These are phyloP conservation scores for Gigaspora rosea DNA, from an alignment of 192 early-diverging fungal genomes.

Conservation along the genomic window DNA sequence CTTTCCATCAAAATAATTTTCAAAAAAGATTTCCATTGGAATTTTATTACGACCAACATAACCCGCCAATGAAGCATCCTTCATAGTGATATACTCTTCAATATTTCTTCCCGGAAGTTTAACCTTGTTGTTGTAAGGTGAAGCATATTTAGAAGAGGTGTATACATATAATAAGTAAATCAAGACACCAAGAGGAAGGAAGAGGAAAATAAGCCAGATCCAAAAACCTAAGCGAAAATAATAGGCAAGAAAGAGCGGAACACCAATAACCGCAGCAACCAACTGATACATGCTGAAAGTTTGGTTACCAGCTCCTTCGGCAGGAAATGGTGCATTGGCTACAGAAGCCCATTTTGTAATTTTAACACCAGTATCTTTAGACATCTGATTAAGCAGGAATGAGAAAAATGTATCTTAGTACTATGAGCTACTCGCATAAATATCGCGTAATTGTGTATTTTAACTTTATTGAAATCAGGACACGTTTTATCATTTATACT, in stretches of 20 bases:
- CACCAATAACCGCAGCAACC: constrained; percentile 56
- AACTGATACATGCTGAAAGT: constrained; percentile 78
- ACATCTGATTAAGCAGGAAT: neutral
- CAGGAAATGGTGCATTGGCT: constrained; percentile 62
- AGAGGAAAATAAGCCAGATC: constrained; percentile 57
- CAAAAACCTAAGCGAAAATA: constrained; percentile 64
- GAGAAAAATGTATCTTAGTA: neutral
- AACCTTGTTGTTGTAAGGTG: constrained; percentile 63
- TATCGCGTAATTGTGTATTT: too few relatives aligned
- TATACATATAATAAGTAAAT: constrained; percentile 74
- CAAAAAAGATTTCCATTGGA: constrained; percentile 97
- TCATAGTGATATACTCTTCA: constrained; percentile 89
- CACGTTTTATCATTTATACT: too few relatives aligned
- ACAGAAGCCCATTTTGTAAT: constrained; percentile 52
- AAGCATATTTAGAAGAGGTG: constrained; percentile 64
- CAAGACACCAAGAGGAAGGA: constrained; percentile 66
- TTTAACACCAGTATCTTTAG: neutral
- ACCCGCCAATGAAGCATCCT: constrained; percentile 71
- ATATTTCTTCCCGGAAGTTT: constrained; percentile 78
- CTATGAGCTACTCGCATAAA: too few relatives aligned
- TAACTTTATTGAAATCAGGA: too few relatives aligned
- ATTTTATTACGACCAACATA: constrained; percentile 86
- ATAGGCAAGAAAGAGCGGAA: constrained; percentile 68
- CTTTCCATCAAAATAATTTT: constrained; percentile 94
- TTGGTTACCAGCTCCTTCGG: constrained; percentile 85